A percentile compares a stretch with the other conserved stretches of the same genome.
phyloP scores from a whole-genome alignment of 192 early-diverging fungal genomes.

The Bifiguratus adelaidae region DNA sequence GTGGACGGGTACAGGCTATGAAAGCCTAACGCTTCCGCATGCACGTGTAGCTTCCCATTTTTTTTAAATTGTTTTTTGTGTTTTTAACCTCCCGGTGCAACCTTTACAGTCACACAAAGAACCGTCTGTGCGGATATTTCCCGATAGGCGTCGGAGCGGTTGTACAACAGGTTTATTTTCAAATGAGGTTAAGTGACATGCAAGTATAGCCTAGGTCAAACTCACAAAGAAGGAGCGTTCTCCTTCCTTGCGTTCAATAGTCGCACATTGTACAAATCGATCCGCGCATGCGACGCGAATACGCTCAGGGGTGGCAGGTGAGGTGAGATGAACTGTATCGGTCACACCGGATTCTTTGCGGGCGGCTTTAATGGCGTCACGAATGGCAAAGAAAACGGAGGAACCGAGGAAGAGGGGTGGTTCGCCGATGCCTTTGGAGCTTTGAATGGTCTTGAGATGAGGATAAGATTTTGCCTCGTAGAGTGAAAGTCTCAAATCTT shows the following conservation, averaged over 20 bases:
- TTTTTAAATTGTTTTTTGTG: too few species aligned
- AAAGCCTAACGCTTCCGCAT: too few species aligned
- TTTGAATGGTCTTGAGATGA: conserved; percentile 62
- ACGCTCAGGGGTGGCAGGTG: conserved; percentile 69
- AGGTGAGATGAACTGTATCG: conserved; percentile 47
- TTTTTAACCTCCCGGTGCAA: too few species aligned
- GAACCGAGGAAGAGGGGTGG: conserved; percentile 79
- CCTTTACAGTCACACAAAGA: too few species aligned
- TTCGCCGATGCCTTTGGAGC: conserved; percentile 78
- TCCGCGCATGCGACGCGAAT: conserved; percentile 67
- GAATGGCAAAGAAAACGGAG: conserved; percentile 69
- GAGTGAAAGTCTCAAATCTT: conserved; percentile 66
- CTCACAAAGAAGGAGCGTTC: too few species aligned
- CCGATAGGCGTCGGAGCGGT: too few species aligned
- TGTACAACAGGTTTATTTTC: too few species aligned
- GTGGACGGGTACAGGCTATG: too few species aligned
- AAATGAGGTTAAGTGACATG: too few species aligned
- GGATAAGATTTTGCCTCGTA: conserved; percentile 37
- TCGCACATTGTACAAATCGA: conserved; percentile 33
- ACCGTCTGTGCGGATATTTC: too few species aligned
- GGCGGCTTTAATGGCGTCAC: conserved; percentile 65
- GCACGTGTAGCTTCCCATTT: too few species aligned
- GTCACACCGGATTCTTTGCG: conserved; percentile 33
- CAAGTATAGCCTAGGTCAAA: too few species aligned
- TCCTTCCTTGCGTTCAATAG: conserved; percentile 19